These are phyloP conservation scores for Leccinum uliginosum DNA, from an alignment of 768 basidiomycete species.

Conservation along the genomic window DNA sequence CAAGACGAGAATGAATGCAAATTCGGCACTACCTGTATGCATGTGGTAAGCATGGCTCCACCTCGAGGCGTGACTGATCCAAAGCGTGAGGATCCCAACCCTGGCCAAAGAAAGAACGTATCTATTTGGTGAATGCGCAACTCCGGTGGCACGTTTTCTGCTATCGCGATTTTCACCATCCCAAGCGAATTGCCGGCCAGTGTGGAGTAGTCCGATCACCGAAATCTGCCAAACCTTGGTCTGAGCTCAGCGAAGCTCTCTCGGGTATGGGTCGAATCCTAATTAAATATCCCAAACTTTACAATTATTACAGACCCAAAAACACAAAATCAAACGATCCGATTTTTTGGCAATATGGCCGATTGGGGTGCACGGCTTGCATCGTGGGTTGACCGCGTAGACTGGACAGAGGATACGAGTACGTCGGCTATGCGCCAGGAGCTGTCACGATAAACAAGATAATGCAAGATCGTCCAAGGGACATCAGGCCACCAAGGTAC, in stretches of 20 bases:
- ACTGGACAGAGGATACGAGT: background rate
- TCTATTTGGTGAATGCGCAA: slow-evolving; percentile 14
- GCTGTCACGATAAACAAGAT: slow-evolving; percentile 10
- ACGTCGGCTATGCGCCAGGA: slow-evolving; percentile 8
- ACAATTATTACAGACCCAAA: slow-evolving; percentile 8
- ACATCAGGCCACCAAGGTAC: slow-evolving; percentile 21
- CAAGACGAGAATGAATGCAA: slow-evolving; percentile 28
- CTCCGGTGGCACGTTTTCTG: slow-evolving; percentile 18
- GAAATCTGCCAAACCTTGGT: slow-evolving; percentile 24
- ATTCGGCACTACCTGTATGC: slow-evolving; percentile 24
- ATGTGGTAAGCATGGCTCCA: slow-evolving; percentile 32
- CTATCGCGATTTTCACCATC: slow-evolving; percentile 11
- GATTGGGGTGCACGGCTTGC: slow-evolving; percentile 8
- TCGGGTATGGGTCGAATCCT: slow-evolving; percentile 5
- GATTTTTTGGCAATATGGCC: slow-evolving; percentile 1
- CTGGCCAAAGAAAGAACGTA: slow-evolving; percentile 10
- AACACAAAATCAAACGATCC: slow-evolving; percentile 7
- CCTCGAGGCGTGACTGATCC: slow-evolving; percentile 35
- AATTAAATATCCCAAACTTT: slow-evolving; percentile 25
- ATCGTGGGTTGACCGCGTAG: slow-evolving; percentile 8
- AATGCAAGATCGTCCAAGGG: slow-evolving; percentile 4
- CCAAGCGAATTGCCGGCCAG: slow-evolving; percentile 22
- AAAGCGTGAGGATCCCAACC: slow-evolving; percentile 29
- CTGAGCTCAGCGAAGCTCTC: slow-evolving; percentile 28
- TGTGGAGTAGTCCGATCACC: slow-evolving; percentile 26